A percentile compares a stretch with the other conserved stretches of the same genome.
Evolutionary conservation across 148 eudicot genomes (phyloP).

Genomic region (Spergularia marina): DNA sequence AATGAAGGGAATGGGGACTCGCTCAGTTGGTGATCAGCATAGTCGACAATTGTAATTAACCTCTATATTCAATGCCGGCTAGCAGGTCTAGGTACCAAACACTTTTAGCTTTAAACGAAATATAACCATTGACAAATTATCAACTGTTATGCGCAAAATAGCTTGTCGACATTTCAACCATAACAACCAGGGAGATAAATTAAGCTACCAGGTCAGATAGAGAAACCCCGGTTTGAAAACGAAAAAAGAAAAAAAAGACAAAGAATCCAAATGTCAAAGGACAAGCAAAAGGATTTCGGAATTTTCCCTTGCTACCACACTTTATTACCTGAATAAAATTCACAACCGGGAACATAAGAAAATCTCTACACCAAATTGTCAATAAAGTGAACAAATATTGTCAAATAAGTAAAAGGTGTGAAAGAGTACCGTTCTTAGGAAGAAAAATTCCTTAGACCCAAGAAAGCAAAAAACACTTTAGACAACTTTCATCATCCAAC

Average conservation of each 20-base stretch:
- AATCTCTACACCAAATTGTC: slow-evolving; percentile 8
- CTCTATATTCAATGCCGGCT: not conserved
- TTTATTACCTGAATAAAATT: slow-evolving; percentile 12
- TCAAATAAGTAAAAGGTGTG: slow-evolving; percentile 7
- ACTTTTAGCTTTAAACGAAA: not conserved
- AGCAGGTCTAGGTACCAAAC: not conserved
- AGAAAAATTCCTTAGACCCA: slow-evolving; percentile 7
- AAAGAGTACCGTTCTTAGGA: slow-evolving; percentile 11
- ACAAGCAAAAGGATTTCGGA: slow-evolving; percentile 20
- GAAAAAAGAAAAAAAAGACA: not conserved
- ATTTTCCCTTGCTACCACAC: slow-evolving; percentile 9
- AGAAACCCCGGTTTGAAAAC: not conserved
- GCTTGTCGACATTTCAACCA: not conserved
- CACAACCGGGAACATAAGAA: slow-evolving; percentile 6
- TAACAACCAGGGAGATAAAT: not conserved
- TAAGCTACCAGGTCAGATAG: not conserved
- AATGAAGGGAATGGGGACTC: not conserved
- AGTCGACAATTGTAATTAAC: not conserved
- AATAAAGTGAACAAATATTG: slow-evolving; percentile 29
- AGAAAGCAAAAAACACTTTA: slow-evolving; percentile 12
- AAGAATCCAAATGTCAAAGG: slow-evolving; percentile 15
- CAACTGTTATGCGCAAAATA: not conserved
- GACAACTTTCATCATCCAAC: not conserved
- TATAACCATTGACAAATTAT: not conserved
- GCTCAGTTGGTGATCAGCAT: not conserved